Conservation (phyloP, 495 filamentous ascomycete species). For the Evernia prunastri region DNA sequence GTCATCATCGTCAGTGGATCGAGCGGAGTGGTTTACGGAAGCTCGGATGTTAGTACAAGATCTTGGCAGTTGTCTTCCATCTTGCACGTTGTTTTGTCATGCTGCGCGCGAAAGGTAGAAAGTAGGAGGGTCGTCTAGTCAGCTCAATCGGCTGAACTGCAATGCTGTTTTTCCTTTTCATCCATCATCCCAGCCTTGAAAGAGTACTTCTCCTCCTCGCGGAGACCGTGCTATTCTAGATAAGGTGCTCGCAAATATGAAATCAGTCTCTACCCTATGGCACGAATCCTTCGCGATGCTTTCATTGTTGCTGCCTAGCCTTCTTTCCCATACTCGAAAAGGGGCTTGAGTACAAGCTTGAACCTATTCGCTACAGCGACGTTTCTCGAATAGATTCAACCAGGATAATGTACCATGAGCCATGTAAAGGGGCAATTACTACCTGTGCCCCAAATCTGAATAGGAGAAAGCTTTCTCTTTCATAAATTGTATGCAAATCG, state of each 20-base stretch:
- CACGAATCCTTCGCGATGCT: neutral
- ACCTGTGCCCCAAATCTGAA: no score
- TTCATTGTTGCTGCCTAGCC: no score
- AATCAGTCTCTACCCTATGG: slow-evolving; percentile 25
- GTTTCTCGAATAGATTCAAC: no score
- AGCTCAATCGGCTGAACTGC: slow-evolving; percentile 29
- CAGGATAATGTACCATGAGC: no score
- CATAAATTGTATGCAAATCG: no score
- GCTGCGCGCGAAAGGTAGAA: slow-evolving; percentile 22
- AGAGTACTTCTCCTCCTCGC: slow-evolving; percentile 16
- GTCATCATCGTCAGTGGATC: slow-evolving; percentile 9
- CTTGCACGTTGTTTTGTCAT: slow-evolving; percentile 16
- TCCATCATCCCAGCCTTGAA: slow-evolving; percentile 12
- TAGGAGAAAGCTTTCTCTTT: no score
- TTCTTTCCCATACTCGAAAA: no score
- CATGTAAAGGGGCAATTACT: no score
- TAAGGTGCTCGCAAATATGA: slow-evolving; percentile 22
- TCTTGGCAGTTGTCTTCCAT: slow-evolving; percentile 5
- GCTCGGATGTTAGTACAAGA: slow-evolving; percentile 8
- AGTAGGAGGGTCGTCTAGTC: slow-evolving; percentile 18
- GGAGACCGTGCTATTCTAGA: slow-evolving; percentile 19
- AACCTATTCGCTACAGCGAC: no score
- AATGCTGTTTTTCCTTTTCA: slow-evolving; percentile 10
- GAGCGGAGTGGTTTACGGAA: slow-evolving; percentile 14
- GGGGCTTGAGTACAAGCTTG: no score